A percentile compares a stretch with the other conserved stretches of the same genome.
phyloP scores from a whole-genome alignment of 495 filamentous ascomycete species.

The Articulospora tetracladia region DNA sequence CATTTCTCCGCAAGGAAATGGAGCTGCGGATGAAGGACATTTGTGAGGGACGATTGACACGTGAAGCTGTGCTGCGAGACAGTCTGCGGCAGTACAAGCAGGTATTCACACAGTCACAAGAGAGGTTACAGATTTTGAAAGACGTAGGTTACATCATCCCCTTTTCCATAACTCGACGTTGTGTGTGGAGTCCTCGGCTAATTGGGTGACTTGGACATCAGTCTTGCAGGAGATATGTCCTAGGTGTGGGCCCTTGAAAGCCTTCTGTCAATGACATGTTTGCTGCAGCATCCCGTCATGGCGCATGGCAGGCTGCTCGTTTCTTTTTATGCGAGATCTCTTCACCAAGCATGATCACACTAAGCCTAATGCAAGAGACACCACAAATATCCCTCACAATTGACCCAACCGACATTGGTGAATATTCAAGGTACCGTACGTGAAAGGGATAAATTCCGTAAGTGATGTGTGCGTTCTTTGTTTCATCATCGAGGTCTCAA shows the following conservation, averaged over 20 bases:
- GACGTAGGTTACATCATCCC: constrained; percentile 16
- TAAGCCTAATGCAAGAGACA: background rate
- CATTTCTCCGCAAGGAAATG: constrained; percentile 98
- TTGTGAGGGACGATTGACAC: constrained; percentile 78
- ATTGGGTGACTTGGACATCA: background rate
- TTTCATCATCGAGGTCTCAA: background rate
- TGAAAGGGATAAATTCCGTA: too few relatives aligned
- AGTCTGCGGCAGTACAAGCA: constrained; percentile 80
- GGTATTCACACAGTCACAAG: constrained; percentile 73
- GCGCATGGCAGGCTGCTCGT: background rate
- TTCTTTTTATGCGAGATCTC: background rate
- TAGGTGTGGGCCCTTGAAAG: constrained; percentile 12
- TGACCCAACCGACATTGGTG: background rate
- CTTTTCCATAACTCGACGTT: background rate
- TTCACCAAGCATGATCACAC: background rate
- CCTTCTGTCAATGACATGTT: constrained; percentile 2
- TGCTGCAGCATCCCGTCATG: constrained; percentile 1
- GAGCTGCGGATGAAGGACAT: constrained; percentile 92
- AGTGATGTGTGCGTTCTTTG: too few relatives aligned
- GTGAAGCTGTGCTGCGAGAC: constrained; percentile 68
- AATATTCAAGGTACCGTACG: too few relatives aligned
- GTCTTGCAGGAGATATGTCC: constrained; percentile 25
- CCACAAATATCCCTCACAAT: background rate
- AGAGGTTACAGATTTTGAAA: constrained; percentile 72
- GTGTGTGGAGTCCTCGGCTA: background rate